Evolutionary conservation across 2,329 filamentous ascomycete genomes (phyloP), one percentile per base, ranked within the genome.

Genomic region (Chrysoporthe puriensis): DNA sequence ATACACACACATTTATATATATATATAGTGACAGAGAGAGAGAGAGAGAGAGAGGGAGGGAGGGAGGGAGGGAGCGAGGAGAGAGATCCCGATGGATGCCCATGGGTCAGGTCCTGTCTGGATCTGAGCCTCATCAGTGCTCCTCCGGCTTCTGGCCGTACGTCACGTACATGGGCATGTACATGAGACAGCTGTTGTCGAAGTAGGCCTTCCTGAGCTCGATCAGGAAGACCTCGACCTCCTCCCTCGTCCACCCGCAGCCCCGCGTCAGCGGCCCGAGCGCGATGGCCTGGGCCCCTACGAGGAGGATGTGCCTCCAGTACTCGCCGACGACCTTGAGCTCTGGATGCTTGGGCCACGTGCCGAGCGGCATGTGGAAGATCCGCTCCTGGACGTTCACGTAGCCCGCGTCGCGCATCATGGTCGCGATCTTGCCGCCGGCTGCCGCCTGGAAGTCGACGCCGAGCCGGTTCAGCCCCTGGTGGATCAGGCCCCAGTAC

Each of bases 141-240:
- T 64, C 66, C 44, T 64, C 66, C 44, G 85, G 83, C 73, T 83
- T 86, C 74, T 87, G 85, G 18, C 81, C 85, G 71, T 84, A 86
- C 14, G 86, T 77, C 63, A 87, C 79, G 72, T 86, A 81, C 71
- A 86, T 77, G 9, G 84, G 85, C 85, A 88, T 87, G 70, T 85
- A 86, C 78, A 81, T 77, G 71, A 83, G 79, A 71, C 66, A 65
- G 32, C 64, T 70, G 11, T 72, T 70, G 56, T 81, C 74, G 14
- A 77, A 73, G 7, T 83, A 73, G 18, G 76, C 77, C 63, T 74
- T 75, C 34, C 75, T 73, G 16, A 78, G 81, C 26, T 75, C 73
- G 4, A 73, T 73, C 11, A 78, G 71, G 68, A 81, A 76, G 16
- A 76, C 70, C 67, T 77, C 74, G 9, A 80, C 76, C 67, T 81